A percentile compares a stretch with the other conserved stretches of the same genome.
phyloP scores from a whole-genome alignment of 257 asterid genomes.

The Marsdenia floribunda region DNA sequence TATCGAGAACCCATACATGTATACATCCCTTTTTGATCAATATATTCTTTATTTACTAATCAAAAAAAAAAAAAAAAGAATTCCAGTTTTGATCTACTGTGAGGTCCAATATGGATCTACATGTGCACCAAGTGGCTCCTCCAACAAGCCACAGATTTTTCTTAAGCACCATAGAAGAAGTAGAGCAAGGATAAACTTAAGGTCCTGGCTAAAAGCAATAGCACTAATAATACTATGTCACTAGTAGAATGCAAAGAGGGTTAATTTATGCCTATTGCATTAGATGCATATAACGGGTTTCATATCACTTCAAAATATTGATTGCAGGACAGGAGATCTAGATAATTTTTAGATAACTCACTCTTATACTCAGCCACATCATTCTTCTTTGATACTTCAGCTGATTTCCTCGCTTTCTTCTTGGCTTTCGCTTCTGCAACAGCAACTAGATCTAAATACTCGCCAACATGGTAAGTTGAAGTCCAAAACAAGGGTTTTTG shows the following conservation, averaged over 20 bases:
- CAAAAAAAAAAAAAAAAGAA: too few species aligned
- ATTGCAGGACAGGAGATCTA: not conserved
- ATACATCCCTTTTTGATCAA: too few species aligned
- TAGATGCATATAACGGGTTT: not conserved
- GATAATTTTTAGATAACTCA: not conserved
- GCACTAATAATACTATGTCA: too few species aligned
- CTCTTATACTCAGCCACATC: constrained; percentile 22
- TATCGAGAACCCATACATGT: too few species aligned
- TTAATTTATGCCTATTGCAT: not conserved
- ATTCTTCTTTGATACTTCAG: constrained; percentile 44
- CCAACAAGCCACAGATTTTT: too few species aligned
- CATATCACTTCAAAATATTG: not conserved
- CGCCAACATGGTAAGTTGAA: constrained; percentile 98
- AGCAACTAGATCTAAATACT: constrained; percentile 84
- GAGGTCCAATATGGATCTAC: too few species aligned
- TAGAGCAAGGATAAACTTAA: too few species aligned
- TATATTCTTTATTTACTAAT: too few species aligned
- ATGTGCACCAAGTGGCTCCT: too few species aligned
- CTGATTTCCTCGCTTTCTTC: constrained; percentile 77
- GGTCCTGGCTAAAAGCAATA: too few species aligned
- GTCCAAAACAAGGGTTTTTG: constrained; percentile 97
- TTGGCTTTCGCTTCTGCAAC: constrained; percentile 86
- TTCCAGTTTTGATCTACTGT: too few species aligned
- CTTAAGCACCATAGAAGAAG: too few species aligned
- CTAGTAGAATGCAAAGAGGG: not conserved